Evolutionary conservation across 2,329 filamentous ascomycete genomes (phyloP), one percentile per base, ranked within the genome.

Genomic region (Fusarium protoensiforme): DNA sequence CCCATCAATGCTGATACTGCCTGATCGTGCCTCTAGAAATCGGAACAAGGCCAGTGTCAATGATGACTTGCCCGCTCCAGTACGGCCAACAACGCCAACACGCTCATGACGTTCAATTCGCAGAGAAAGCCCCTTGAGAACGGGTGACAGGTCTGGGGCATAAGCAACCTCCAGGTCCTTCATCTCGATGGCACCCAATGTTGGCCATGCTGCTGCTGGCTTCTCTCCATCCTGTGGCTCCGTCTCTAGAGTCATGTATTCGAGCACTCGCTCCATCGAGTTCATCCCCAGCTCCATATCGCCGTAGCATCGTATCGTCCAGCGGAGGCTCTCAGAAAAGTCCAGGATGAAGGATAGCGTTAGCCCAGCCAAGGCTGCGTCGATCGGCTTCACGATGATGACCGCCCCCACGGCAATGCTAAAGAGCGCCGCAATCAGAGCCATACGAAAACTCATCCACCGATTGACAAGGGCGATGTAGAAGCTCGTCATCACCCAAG

Each of bases 281-380:
- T 94, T 95, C 91, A 95, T 94, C 75, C 93, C 89, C 5, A 95
- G 83, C 78, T 96, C 93, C 13, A 94, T 83, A 65, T 90, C 91
- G 0, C 92, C 87, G 77, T 93, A 94, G 60, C 90, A 84, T 2
- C 91, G 86, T 36, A 94, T 87, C 0, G 89, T 86, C 87, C 89
- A 92, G 61, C 91, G 87, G 64, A 94, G 87, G 14, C 87, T 85
- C 14, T 81, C 81, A 0, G 91, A 89, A 77, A 94, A 93, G 61
- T 93, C 89, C 18, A 95, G 83, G 0, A 92, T 88, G 78, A 95
- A 95, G 1, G 89, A 89, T 24, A 95, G 83, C 0, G 92, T 92
- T 74, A 95, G 94, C 0, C 93, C 93, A 3, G 92, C 93, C 20
- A 94, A 84, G 0, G 92, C 87, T 1, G 92, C 89, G 76, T 92